Base-by-base conservation (phyloP, 352 stramenopile genomes). In the Pythium aristosporum region DNA sequence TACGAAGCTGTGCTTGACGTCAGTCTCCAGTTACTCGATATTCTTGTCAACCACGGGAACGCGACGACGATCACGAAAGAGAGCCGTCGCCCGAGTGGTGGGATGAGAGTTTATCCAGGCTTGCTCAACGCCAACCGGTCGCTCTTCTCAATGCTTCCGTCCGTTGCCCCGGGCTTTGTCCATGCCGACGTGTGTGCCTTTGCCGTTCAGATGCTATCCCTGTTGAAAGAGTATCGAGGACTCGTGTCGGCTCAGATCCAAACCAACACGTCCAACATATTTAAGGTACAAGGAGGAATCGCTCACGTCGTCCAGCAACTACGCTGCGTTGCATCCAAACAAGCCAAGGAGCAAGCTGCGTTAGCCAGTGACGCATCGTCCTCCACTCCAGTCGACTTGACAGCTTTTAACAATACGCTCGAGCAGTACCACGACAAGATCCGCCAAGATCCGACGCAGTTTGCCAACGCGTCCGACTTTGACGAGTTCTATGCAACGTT, bases 181-280 rank as follows among this genome's bases (percentile, higher is more conserved):
- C 46, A 71, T 5, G 2, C 9, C 3, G 61, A 69, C 3, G 48
- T 78, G 18, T 13, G 18, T 11, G 28, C 57, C 5, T 46, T 63
- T 2, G 69, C 61, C 1, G 23, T 25, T 3, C 63, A 80, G 25
- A 57, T 86, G 53, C 55, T 80, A 0, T 41, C 56, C 1, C 48
- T 74, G 0, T 49, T 86, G 5, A 76, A 76, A 32, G 73, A 81
- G 20, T 86, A 86, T 53, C 68, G 67, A 18, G 30, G 53, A 10
- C 30, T 82, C 13, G 48, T 86, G n/a, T 75, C 71, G 4, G 55
- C 71, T 2, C 71, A 83, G 28, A 79, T 84, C 34, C 65, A 80
- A 49, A 65, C 69, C 3, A 80, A 76, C 49, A 75, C 71, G 13
- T 44, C 66, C n/a, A 70, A 78, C 5, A 79, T 86, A n/a, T 83